A percentile compares a stretch with the other conserved stretches of the same genome.
phyloP scores from a whole-genome alignment of 345 rosid genomes.

The Xanthoceras sorbifolium region DNA sequence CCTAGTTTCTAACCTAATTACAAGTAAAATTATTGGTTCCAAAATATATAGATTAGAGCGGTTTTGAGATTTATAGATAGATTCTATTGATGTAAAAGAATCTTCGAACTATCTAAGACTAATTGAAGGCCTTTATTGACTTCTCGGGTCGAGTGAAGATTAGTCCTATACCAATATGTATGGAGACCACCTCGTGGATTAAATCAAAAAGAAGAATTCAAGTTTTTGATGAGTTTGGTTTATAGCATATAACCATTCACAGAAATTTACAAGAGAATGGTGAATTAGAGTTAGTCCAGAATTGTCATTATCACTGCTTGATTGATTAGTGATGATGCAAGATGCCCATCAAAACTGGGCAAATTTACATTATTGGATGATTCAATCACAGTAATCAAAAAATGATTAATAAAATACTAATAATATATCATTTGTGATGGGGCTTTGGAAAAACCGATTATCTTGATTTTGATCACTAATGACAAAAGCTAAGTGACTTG shows the following conservation, averaged over 20 bases:
- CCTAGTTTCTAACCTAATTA: no score
- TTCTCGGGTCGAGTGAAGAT: no score
- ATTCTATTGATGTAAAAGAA: neutral
- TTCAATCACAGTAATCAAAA: neutral
- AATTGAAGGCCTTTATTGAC: no score
- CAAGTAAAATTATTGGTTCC: no score
- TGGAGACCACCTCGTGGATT: no score
- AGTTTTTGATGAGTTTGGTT: neutral
- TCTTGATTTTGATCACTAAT: constrained; percentile 10
- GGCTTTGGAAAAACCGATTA: constrained; percentile 31
- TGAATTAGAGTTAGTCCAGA: neutral
- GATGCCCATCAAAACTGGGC: no score
- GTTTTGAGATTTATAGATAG: no score
- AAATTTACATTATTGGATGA: neutral
- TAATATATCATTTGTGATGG: neutral
- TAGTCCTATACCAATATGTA: no score
- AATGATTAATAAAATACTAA: neutral
- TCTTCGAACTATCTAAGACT: no score
- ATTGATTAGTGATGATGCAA: neutral
- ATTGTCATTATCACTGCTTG: constrained; percentile 15
- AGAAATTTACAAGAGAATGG: neutral
- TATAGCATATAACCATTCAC: neutral
- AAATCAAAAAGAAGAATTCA: neutral
- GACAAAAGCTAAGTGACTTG: constrained; percentile 21
- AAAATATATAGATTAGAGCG: no score